These are phyloP conservation scores for Suillus clintonianus DNA, from an alignment of 768 basidiomycete genomes.

Conservation along the genomic window DNA sequence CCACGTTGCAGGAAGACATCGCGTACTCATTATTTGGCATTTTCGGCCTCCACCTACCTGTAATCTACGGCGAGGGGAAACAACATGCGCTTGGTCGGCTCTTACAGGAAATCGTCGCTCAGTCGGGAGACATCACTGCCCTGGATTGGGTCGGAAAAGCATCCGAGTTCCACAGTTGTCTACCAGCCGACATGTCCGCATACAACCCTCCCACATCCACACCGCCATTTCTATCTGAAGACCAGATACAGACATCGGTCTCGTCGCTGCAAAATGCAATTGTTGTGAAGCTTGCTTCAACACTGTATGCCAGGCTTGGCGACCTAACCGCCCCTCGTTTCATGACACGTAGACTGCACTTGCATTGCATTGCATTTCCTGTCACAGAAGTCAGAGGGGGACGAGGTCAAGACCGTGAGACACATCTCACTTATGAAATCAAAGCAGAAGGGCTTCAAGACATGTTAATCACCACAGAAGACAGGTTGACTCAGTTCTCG, in stretches of 20 bases:
- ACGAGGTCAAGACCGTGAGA: background rate
- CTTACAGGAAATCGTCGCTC: background rate
- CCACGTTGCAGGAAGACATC: constrained; percentile 3
- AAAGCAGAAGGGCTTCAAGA: background rate
- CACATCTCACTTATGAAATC: background rate
- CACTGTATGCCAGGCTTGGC: background rate
- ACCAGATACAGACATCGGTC: background rate
- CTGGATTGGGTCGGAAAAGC: constrained; percentile 3
- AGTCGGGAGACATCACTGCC: background rate
- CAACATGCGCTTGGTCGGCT: constrained; percentile 1
- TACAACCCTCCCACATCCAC: background rate
- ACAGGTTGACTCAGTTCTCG: background rate
- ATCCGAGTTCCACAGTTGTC: background rate
- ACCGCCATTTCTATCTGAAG: background rate
- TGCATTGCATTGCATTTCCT: background rate
- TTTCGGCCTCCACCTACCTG: background rate
- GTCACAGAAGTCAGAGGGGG: background rate
- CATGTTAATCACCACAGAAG: background rate
- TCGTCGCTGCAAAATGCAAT: background rate
- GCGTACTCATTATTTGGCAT: constrained; percentile 4
- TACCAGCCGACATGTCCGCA: background rate
- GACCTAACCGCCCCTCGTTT: background rate
- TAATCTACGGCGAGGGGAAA: constrained; percentile 2
- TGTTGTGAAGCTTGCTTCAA: background rate
- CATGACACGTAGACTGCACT: background rate